phyloP scores from a whole-genome alignment of 306 rosid species.

The Ormosia semicastrata region DNA sequence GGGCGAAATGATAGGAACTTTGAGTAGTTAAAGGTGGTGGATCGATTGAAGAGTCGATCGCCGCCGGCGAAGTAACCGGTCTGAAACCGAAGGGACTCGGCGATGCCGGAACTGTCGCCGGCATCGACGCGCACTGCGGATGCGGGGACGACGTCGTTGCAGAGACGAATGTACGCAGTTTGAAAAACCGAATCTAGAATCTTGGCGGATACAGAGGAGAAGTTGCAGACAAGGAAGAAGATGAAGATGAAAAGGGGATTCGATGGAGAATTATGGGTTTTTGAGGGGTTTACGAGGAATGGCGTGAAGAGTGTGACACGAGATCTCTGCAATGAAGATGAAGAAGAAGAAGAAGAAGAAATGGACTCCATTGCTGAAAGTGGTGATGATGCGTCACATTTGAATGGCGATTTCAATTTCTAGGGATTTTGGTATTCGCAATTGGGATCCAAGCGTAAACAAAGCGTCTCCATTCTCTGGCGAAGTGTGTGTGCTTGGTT shows the following conservation, averaged over 20 bases:
- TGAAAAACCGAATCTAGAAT: slow-evolving; percentile 8
- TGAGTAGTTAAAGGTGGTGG: neutral
- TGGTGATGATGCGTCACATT: slow-evolving; percentile 16
- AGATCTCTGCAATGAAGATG: slow-evolving; percentile 33
- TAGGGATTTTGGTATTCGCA: slow-evolving; percentile 1
- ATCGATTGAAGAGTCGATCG: slow-evolving; percentile 41
- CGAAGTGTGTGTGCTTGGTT: neutral
- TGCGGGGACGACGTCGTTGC: slow-evolving; percentile 54
- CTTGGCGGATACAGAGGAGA: neutral
- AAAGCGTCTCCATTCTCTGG: too few species aligned
- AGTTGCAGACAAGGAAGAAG: slow-evolving; percentile 22
- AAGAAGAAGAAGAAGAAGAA: slow-evolving; percentile 25
- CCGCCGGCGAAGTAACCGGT: slow-evolving; percentile 66
- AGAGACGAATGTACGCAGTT: slow-evolving; percentile 42
- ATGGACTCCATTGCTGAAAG: slow-evolving; percentile 36
- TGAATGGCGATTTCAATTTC: neutral
- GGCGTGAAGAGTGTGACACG: neutral
- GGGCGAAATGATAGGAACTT: slow-evolving; percentile 33
- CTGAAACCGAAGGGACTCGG: slow-evolving; percentile 32
- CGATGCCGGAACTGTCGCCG: slow-evolving; percentile 7
- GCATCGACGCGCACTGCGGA: neutral
- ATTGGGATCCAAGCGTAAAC: neutral
- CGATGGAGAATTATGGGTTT: neutral
- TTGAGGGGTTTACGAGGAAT: slow-evolving; percentile 18
- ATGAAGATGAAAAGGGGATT: slow-evolving; percentile 8